A percentile compares a stretch with the other conserved stretches of the same genome.
phyloP scores from a whole-genome alignment of 1,139 yeast genomes.

The Candida gigantensis region DNA sequence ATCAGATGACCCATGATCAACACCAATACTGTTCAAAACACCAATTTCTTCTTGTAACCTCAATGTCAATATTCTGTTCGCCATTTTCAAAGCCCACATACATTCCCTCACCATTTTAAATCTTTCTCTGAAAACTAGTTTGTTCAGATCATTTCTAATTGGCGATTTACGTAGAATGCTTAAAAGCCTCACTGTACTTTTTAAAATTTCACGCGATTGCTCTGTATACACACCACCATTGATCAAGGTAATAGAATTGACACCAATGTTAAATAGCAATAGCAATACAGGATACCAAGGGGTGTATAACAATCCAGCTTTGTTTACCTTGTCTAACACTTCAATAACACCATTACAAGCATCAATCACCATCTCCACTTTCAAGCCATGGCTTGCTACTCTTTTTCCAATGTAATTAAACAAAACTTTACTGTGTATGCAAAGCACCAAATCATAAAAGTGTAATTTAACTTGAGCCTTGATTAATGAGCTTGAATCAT shows the following conservation, averaged over 20 bases:
- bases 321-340: conserved; percentile 34
- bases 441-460: conserved; percentile 40
- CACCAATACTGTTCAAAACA: conserved; percentile 43
- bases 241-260: conserved; percentile 46
- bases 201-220: conserved; percentile 28
- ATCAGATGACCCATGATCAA: conserved; percentile 58
- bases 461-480: conserved; percentile 43
- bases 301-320: conserved; percentile 36
- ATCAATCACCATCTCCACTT: conserved; percentile 34
- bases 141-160: conserved; percentile 33
- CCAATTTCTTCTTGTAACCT: conserved; percentile 45
- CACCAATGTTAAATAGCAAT: conserved; percentile 49
- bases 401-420: conserved; percentile 38
- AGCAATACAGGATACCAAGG: conserved; percentile 61
- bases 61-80: conserved; percentile 52
- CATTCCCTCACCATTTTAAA: conserved; percentile 65
- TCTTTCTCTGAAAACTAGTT: conserved; percentile 40
- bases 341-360: conserved; percentile 39
- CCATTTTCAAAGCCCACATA: conserved; percentile 61
- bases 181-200: conserved; percentile 29
- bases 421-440: conserved; percentile 38
- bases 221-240: conserved; percentile 39
- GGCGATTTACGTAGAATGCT: conserved; percentile 30
- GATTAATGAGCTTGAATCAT: conserved; percentile 22
- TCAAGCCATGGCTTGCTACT: conserved; percentile 33